phyloP scores from a whole-genome alignment of 75 land plant species.

The Ceratopteris richardii region DNA sequence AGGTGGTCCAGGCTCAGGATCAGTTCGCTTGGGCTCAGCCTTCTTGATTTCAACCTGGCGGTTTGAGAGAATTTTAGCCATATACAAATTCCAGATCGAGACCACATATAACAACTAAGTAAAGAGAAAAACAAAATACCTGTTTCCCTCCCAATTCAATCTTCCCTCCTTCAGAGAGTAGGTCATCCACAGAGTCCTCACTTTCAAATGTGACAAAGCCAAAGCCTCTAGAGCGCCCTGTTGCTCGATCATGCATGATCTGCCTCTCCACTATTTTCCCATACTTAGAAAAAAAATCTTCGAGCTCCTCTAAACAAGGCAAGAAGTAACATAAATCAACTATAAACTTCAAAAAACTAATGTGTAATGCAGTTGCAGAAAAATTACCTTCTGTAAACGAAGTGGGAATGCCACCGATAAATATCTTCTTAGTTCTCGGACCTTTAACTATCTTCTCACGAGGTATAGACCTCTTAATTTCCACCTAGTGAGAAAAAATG shows the following conservation, averaged over 20 bases:
- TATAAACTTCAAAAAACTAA: not conserved
- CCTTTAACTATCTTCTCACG: conserved; percentile 31
- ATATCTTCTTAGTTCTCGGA: conserved; percentile 53
- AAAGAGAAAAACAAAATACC: not conserved
- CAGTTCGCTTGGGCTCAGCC: conserved; percentile 90
- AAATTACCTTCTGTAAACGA: conserved; percentile 43
- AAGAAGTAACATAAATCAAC: not conserved
- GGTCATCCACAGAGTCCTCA: conserved; percentile 29
- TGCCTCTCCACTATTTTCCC: conserved; percentile 33
- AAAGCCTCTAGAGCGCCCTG: conserved; percentile 37
- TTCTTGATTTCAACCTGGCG: conserved; percentile 94
- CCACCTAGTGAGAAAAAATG: conserved; percentile 34
- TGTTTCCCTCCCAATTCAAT: conserved; percentile 35
- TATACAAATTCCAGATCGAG: not conserved
- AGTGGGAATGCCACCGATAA: conserved; percentile 61
- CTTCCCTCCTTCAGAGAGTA: conserved; percentile 27
- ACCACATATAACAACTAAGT: not conserved
- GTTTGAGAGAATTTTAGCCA: not conserved
- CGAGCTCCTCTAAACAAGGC: conserved; percentile 22
- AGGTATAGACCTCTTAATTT: conserved; percentile 46
- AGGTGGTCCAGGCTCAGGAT: conserved; percentile 55
- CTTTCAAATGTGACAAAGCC: conserved; percentile 39
- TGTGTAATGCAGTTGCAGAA: not conserved
- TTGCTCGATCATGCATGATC: conserved; percentile 40
- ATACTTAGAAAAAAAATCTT: conserved; percentile 26